Conservation (phyloP, 2,329 filamentous ascomycete species). For the Davidsoniella australis region DNA sequence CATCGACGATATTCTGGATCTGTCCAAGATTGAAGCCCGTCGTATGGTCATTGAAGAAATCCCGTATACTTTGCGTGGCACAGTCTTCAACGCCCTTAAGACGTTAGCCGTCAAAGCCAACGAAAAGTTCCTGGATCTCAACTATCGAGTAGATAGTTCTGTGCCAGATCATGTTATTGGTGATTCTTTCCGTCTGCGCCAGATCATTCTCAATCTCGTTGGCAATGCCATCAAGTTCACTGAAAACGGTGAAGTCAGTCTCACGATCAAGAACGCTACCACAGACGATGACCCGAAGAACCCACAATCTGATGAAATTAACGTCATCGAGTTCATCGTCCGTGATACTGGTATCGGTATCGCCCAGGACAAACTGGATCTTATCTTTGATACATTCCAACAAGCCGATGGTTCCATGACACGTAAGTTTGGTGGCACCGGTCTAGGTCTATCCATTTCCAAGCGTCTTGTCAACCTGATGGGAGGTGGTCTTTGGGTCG, state of each 20-base stretch:
- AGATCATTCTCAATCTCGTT: slow-evolving; percentile 93
- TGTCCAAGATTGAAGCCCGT: slow-evolving; percentile 79
- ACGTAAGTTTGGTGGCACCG: slow-evolving; percentile 86
- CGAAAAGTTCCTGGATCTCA: slow-evolving; percentile 82
- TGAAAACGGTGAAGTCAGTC: slow-evolving; percentile 85
- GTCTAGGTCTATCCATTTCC: slow-evolving; percentile 84
- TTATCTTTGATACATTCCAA: slow-evolving; percentile 98
- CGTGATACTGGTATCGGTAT: slow-evolving; percentile 96
- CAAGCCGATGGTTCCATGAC: slow-evolving; percentile 96
- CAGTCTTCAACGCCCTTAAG: slow-evolving; percentile 93
- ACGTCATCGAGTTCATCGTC: slow-evolving; percentile 90
- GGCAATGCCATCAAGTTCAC: slow-evolving; percentile 99
- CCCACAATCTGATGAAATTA: slow-evolving; percentile 33
- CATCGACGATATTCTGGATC: slow-evolving; percentile 68
- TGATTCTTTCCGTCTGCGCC: slow-evolving; percentile 86
- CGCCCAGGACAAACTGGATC: slow-evolving; percentile 80
- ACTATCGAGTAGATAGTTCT: slow-evolving; percentile 82
- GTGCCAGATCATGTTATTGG: slow-evolving; percentile 92
- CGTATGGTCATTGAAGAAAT: slow-evolving; percentile 98
- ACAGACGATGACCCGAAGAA: slow-evolving; percentile 33
- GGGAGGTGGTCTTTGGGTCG: slow-evolving; percentile 93
- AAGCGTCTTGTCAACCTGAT: slow-evolving; percentile 89
- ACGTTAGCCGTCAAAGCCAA: slow-evolving; percentile 94
- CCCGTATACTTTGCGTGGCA: slow-evolving; percentile 82
- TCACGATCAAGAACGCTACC: slow-evolving; percentile 50